These are phyloP conservation scores for Mycosphaerella arachidis DNA, from an alignment of 2,329 filamentous ascomycete genomes.

Conservation along the genomic window DNA sequence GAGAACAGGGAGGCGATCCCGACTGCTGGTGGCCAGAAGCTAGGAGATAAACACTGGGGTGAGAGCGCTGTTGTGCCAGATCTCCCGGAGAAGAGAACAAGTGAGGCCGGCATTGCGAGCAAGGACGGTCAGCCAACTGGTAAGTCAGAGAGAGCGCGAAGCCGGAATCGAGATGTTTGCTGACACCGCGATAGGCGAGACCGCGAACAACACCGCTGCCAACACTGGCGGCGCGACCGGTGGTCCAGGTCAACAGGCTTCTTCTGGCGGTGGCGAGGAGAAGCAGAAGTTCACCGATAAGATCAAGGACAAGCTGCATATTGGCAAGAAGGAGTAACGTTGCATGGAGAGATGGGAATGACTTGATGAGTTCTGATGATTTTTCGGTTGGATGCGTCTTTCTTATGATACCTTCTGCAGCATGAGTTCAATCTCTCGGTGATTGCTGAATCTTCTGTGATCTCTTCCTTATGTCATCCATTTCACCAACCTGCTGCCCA, in stretches of 20 bases:
- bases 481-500: too few relatives aligned
- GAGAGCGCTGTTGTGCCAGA: constrained; percentile 34
- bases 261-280: constrained; percentile 7
- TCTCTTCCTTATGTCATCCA: too few relatives aligned
- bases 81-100: constrained; percentile 15
- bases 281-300: constrained; percentile 28
- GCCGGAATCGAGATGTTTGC: not conserved
- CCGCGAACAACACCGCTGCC: constrained; percentile 26
- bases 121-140: constrained; percentile 25
- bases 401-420: constrained; percentile 6
- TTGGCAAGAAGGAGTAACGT: constrained; percentile 19
- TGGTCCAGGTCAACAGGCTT: constrained; percentile 4
- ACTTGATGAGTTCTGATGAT: constrained; percentile 1
- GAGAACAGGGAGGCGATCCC: constrained; percentile 31
- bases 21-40: constrained; percentile 29
- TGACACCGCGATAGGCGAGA: constrained; percentile 17
- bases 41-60: constrained; percentile 33
- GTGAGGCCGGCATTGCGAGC: constrained; percentile 18
- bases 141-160: constrained; percentile 18
- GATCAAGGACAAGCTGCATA: constrained; percentile 27
- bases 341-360: not conserved
- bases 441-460: not conserved
- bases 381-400: not conserved
- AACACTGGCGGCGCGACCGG: constrained; percentile 25
- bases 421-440: not conserved